A percentile compares a stretch with the other conserved stretches of the same genome.
phyloP scores from a whole-genome alignment of 805 yeast species.

The Kodamaea fukazawae region DNA sequence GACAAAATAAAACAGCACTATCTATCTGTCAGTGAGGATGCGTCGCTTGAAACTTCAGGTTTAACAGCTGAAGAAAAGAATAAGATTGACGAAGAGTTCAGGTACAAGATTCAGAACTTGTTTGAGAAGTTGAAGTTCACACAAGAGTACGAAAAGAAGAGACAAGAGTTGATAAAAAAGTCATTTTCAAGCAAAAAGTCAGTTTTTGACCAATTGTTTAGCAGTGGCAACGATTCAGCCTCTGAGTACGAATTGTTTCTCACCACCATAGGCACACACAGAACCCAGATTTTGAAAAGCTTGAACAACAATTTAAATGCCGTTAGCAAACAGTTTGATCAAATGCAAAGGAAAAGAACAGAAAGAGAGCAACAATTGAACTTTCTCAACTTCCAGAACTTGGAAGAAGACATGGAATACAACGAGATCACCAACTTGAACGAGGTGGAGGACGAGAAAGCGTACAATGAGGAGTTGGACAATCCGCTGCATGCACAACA shows the following conservation, averaged over 20 bases:
- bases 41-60: conserved; percentile 20
- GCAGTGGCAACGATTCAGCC: conserved; percentile 27
- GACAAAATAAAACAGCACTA: conserved; percentile 33
- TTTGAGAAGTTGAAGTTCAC: conserved; percentile 49
- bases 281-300: conserved; percentile 49
- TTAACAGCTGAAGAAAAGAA: conserved; percentile 44
- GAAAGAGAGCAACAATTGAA: conserved; percentile 37
- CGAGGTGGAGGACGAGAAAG: conserved; percentile 11
- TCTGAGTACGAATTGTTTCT: conserved; percentile 34
- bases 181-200: conserved; percentile 6
- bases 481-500: conserved; percentile 10
- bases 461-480: conserved; percentile 3
- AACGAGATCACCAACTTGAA: conserved; percentile 5
- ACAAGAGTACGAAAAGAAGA: conserved; percentile 50
- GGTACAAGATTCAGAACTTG: conserved; percentile 49
- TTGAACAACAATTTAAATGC: conserved; percentile 43
- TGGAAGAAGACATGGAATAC: conserved; percentile 29
- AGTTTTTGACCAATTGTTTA: conserved; percentile 8
- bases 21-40: conserved; percentile 23
- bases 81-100: conserved; percentile 53
- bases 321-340: conserved; percentile 45
- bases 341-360: conserved; percentile 49
- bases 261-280: conserved; percentile 39
- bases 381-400: conserved; percentile 39
- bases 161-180: conserved; percentile 22